These are phyloP conservation scores for Curvularia verruculosa DNA, from an alignment of 2,329 filamentous ascomycete genomes.

Conservation along the genomic window DNA sequence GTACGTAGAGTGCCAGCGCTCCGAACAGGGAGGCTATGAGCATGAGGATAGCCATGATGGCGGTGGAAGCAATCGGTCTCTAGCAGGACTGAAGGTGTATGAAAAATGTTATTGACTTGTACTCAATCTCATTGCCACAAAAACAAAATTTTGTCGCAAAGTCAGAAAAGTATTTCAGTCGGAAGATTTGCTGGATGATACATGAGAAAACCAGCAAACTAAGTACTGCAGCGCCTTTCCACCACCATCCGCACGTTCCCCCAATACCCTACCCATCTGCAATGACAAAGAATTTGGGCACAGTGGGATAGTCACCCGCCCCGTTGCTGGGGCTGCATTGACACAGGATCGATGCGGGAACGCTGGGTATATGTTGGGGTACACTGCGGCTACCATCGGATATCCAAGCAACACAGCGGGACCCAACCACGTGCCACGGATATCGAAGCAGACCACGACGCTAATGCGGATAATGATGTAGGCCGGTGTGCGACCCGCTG, in stretches of 20 bases:
- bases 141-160: neutral
- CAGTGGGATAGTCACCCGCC: constrained; percentile 20
- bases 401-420: constrained; percentile 14
- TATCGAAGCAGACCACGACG: constrained; percentile 23
- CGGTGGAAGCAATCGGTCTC: neutral
- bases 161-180: neutral
- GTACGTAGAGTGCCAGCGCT: constrained; percentile 34
- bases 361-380: constrained; percentile 32
- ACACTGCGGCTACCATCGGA: constrained; percentile 32
- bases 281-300: constrained; percentile 11
- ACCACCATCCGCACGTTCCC: constrained; percentile 37
- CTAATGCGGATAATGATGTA: constrained; percentile 27
- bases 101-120: neutral
- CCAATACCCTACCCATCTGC: constrained; percentile 27
- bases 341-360: constrained; percentile 9
- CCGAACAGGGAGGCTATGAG: constrained; percentile 36
- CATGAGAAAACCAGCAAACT: constrained; percentile 12
- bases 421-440: constrained; percentile 23
- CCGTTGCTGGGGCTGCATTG: constrained; percentile 6
- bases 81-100: neutral
- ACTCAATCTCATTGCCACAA: constrained; percentile 6
- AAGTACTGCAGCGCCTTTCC: constrained; percentile 27
- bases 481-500: constrained; percentile 3
- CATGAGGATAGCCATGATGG: constrained; percentile 16
- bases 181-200: neutral